Evolutionary conservation across 2,329 filamentous ascomycete species (phyloP).

Genomic region (Aaosphaeria arxii): DNA sequence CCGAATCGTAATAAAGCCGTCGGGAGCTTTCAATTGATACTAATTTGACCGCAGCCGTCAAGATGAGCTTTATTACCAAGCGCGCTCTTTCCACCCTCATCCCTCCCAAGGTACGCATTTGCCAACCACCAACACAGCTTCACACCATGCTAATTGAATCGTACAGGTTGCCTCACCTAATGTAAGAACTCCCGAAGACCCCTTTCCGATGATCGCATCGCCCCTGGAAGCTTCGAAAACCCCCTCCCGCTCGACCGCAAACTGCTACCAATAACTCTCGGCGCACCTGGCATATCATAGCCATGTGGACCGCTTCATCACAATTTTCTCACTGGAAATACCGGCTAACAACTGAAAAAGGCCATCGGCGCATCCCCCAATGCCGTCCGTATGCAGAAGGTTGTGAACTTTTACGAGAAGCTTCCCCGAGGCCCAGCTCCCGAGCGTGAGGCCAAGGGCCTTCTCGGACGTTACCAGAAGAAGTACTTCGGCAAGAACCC

Average conservation of each 20-base stretch:
- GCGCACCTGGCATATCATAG: neutral
- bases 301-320: neutral
- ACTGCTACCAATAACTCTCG: slow-evolving; percentile 7
- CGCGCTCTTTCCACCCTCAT: slow-evolving; percentile 97
- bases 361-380: slow-evolving; percentile 92
- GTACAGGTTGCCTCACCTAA: slow-evolving; percentile 75
- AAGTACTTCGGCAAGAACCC: slow-evolving; percentile 94
- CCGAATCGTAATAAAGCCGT: slow-evolving; percentile 6
- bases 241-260: slow-evolving; percentile 12
- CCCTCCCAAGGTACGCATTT: slow-evolving; percentile 81
- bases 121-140: slow-evolving; percentile 6
- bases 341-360: slow-evolving; percentile 49
- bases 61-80: slow-evolving; percentile 90
- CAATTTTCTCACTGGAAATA: neutral
- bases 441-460: slow-evolving; percentile 74
- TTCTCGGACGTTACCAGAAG: slow-evolving; percentile 82
- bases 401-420: slow-evolving; percentile 98
- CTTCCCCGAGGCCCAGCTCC: slow-evolving; percentile 91
- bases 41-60: slow-evolving; percentile 48
- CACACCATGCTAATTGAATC: slow-evolving; percentile 35
- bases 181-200: slow-evolving; percentile 55
- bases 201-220: slow-evolving; percentile 9
- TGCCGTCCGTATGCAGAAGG: slow-evolving; percentile 95
- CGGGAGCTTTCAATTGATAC: slow-evolving; percentile 26
- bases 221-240: slow-evolving; percentile 5